Percentiles rank a stretch among this genome's conserved stretches.
These are phyloP conservation scores for Phialophora tarda DNA, from an alignment of 2,329 filamentous ascomycete genomes.

Conservation along the genomic window DNA sequence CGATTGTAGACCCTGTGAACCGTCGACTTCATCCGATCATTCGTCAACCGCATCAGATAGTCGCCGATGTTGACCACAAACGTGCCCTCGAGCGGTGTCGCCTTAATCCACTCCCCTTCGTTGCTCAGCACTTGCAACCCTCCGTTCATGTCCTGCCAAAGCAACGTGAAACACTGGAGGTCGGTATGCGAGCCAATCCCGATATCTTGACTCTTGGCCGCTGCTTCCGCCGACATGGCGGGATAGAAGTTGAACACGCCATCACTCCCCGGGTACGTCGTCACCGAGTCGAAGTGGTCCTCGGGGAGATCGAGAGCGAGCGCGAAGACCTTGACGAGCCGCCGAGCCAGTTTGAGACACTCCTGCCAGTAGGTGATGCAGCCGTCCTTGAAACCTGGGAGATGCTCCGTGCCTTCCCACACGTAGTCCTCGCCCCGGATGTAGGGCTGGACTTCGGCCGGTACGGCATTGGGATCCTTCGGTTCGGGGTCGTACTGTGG, in stretches of 20 bases:
- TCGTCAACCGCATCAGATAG: constrained; percentile 58
- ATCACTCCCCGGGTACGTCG: constrained; percentile 57
- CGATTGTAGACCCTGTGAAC: constrained; percentile 60
- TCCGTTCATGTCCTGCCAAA: constrained; percentile 61
- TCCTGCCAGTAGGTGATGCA: constrained; percentile 56
- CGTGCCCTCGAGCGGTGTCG: constrained; percentile 49
- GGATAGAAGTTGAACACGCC: constrained; percentile 56
- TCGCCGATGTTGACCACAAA: constrained; percentile 59
- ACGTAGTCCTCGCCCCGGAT: constrained; percentile 59
- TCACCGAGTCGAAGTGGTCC: constrained; percentile 61
- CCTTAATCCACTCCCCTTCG: constrained; percentile 52
- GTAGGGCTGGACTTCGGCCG: constrained; percentile 50
- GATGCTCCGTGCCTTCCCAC: constrained; percentile 58
- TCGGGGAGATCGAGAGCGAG: constrained; percentile 61
- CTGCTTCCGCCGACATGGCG: constrained; percentile 44
- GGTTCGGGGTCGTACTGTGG: constrained; percentile 58
- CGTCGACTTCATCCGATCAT: constrained; percentile 57
- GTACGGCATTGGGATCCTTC: constrained; percentile 50
- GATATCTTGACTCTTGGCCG: constrained; percentile 42
- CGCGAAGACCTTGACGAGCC: constrained; percentile 60
- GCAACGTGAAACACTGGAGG: constrained; percentile 60
- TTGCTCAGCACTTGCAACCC: constrained; percentile 57
- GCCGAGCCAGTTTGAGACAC: constrained; percentile 58
- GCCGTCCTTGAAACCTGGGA: constrained; percentile 56
- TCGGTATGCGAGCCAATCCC: constrained; percentile 59